Percentiles rank a stretch among this genome's conserved stretches.
Conservation (phyloP, 306 rosid species). For the Carpinus fangiana region DNA sequence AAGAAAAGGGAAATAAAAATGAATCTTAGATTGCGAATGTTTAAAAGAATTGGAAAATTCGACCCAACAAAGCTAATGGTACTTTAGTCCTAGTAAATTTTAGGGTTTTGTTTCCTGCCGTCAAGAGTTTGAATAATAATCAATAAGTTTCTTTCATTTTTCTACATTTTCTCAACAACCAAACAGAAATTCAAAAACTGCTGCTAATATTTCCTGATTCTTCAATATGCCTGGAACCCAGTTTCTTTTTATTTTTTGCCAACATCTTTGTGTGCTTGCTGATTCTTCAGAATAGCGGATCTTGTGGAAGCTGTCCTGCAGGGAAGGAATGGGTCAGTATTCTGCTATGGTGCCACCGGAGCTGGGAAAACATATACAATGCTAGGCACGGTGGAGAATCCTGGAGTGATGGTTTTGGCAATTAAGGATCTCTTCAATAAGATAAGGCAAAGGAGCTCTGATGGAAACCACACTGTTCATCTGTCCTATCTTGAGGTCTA, state of each 20-base stretch:
- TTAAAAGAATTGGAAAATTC: not conserved
- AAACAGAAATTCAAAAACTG: not conserved
- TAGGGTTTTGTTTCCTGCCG: not conserved
- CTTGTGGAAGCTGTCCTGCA: slow-evolving; percentile 93
- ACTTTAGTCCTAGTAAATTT: not conserved
- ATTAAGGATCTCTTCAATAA: slow-evolving; percentile 87
- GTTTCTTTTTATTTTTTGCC: not conserved
- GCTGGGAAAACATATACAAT: slow-evolving; percentile 98
- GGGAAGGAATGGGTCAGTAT: slow-evolving; percentile 95
- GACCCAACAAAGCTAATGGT: not conserved
- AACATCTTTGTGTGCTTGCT: not conserved
- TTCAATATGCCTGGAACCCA: not conserved
- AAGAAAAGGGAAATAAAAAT: too few relatives aligned
- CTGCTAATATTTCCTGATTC: not conserved
- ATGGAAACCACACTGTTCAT: slow-evolving; percentile 86
- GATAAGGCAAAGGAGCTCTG: slow-evolving; percentile 83
- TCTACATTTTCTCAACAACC: slow-evolving; percentile 8
- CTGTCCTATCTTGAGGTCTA: slow-evolving; percentile 95
- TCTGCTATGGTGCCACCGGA: slow-evolving; percentile 97
- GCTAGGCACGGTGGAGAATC: slow-evolving; percentile 90
- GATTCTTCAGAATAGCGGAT: slow-evolving; percentile 67
- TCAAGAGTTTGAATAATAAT: not conserved
- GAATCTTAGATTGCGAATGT: too few relatives aligned
- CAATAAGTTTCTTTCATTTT: not conserved
- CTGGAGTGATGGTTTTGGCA: slow-evolving; percentile 98